Evolutionary conservation across 257 asterid species (phyloP).

Genomic region (Thymus mandschuricus): DNA sequence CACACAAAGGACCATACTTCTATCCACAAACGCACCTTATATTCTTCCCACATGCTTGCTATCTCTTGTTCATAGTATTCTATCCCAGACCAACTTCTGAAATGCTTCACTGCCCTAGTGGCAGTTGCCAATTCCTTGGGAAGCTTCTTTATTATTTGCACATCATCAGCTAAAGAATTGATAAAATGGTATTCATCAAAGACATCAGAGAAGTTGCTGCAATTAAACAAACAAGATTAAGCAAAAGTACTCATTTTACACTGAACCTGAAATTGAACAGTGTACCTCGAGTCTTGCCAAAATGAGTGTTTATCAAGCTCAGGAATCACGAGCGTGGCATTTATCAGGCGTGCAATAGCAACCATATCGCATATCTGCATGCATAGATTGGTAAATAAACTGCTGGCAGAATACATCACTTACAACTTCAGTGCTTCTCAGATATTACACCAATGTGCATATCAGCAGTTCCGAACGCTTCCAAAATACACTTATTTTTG

Average conservation of each 20-base stretch:
- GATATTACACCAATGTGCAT: not conserved
- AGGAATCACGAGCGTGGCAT: slow-evolving; percentile 97
- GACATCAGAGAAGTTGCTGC: slow-evolving; percentile 95
- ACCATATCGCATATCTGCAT: slow-evolving; percentile 98
- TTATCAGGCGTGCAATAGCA: slow-evolving; percentile 90
- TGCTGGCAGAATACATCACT: slow-evolving; percentile 10
- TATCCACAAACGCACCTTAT: slow-evolving; percentile 52
- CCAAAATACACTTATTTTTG: not conserved
- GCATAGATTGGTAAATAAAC: slow-evolving; percentile 11
- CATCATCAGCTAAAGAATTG: slow-evolving; percentile 67
- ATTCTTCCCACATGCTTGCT: slow-evolving; percentile 81
- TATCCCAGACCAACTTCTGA: slow-evolving; percentile 93
- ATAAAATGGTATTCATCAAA: slow-evolving; percentile 85
- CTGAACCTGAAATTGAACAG: not conserved
- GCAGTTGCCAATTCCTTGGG: slow-evolving; percentile 64
- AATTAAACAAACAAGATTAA: slow-evolving; percentile 27
- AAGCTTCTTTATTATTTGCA: slow-evolving; percentile 69
- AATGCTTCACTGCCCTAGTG: slow-evolving; percentile 78
- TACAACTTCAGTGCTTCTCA: slow-evolving; percentile 12
- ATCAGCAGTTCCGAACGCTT: not conserved
- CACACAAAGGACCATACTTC: slow-evolving; percentile 15
- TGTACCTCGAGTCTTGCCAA: slow-evolving; percentile 94
- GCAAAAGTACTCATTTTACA: slow-evolving; percentile 2
- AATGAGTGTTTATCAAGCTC: slow-evolving; percentile 91
- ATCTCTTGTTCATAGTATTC: slow-evolving; percentile 86